Conservation (phyloP, 1,139 yeast species). For the Arxiozyma heterogenica region DNA sequence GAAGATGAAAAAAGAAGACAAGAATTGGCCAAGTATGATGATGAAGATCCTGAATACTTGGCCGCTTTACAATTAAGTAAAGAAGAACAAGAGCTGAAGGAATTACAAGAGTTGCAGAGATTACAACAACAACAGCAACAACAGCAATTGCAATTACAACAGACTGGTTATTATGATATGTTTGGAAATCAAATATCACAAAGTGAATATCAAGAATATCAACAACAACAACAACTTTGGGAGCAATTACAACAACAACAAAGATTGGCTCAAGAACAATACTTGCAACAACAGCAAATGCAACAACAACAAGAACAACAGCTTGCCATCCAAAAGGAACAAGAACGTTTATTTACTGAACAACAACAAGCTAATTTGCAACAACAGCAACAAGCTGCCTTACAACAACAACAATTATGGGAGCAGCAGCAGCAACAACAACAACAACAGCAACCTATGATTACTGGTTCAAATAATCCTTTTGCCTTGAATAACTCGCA, state of each 20-base stretch:
- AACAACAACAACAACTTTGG: conserved; percentile 29
- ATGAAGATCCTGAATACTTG: conserved; percentile 52
- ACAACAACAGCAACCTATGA: conserved; percentile 29
- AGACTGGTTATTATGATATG: conserved; percentile 45
- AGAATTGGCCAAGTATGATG: conserved; percentile 22
- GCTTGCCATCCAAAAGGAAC: conserved; percentile 6
- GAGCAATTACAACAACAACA: conserved; percentile 27
- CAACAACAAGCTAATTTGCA: conserved; percentile 4
- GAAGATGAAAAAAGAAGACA: conserved; percentile 63
- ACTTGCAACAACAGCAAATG: conserved; percentile 31
- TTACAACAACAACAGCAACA: conserved; percentile 10
- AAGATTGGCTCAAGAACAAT: conserved; percentile 12
- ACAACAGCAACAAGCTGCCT: conserved; percentile 8
- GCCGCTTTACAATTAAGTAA: conserved; percentile 76
- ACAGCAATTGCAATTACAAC: conserved; percentile 44
- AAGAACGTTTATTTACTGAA: conserved; percentile 26
- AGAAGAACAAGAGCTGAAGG: conserved; percentile 81
- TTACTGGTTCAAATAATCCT: conserved; percentile 86
- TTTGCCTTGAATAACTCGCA: conserved; percentile 47
- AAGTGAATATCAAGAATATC: conserved; percentile 33
- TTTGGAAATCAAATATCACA: conserved; percentile 69
- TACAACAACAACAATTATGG: conserved; percentile 8
- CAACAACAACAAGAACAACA: conserved; percentile 23
- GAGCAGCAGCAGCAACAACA: no score
- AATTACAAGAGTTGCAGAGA: conserved; percentile 34